Conservation (phyloP, 2,329 filamentous ascomycete species). For the Lecanosticta acicola region DNA sequence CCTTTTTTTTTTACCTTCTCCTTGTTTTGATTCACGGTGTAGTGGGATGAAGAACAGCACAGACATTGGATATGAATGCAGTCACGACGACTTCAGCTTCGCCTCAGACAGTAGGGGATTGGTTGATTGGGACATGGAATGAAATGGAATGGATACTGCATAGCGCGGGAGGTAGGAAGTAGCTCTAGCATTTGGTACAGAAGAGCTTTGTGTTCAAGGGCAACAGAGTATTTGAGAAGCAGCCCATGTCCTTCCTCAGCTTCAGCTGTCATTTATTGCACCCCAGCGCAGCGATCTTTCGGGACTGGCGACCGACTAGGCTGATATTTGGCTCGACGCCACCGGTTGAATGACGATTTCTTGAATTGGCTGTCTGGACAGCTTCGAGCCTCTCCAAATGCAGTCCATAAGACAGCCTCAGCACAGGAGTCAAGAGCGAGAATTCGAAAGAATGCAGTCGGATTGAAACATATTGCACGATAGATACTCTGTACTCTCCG, state of each 20-base stretch:
- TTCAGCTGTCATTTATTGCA: background rate
- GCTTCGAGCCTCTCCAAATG: no score
- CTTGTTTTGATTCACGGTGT: no score
- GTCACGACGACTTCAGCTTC: slow-evolving; percentile 2
- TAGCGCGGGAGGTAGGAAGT: slow-evolving; percentile 1
- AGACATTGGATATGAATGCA: slow-evolving; percentile 2
- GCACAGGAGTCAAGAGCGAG: no score
- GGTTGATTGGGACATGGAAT: background rate
- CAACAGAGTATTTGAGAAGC: background rate
- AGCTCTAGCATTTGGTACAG: background rate
- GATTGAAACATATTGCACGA: no score
- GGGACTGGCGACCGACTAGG: slow-evolving; percentile 1
- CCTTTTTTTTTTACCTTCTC: background rate
- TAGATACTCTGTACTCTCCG: no score
- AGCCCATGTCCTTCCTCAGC: background rate
- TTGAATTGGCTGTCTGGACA: no score
- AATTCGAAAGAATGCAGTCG: no score
- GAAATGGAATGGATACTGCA: background rate
- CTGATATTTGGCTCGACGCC: no score
- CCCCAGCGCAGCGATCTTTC: background rate
- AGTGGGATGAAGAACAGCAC: no score
- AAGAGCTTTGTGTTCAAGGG: background rate
- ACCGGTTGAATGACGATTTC: no score
- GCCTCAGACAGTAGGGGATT: background rate
- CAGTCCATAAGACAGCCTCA: no score